These are phyloP conservation scores for Penicillium sp. DNA, from an alignment of 2,329 filamentous ascomycete genomes.

Conservation along the genomic window DNA sequence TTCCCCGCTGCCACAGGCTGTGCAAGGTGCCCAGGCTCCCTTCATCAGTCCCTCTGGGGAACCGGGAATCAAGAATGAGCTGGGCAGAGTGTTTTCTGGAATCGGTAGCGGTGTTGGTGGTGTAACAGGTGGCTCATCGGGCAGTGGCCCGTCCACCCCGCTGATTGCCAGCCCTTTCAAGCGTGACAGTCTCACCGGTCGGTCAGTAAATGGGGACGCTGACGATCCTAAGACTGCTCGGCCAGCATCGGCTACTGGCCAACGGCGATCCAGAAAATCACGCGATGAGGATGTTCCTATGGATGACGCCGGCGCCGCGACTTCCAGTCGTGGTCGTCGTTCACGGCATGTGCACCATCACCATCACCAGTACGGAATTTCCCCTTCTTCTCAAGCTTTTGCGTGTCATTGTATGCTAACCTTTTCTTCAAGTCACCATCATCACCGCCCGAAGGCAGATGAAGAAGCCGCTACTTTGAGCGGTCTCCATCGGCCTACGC, in stretches of 20 bases:
- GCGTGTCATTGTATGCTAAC: conserved; percentile 20
- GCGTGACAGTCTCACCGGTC: conserved; percentile 49
- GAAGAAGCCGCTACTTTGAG: conserved; percentile 43
- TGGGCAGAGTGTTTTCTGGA: conserved; percentile 93
- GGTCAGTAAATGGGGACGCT: conserved; percentile 45
- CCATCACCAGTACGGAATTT: conserved; percentile 54
- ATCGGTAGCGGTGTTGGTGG: conserved; percentile 71
- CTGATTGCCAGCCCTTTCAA: conserved; percentile 55
- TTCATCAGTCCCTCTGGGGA: conserved; percentile 77
- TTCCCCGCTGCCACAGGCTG: conserved; percentile 88
- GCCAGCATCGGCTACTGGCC: conserved; percentile 50
- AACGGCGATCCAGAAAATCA: conserved; percentile 64
- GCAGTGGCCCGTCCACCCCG: conserved; percentile 58
- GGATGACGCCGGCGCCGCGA: conserved; percentile 68
- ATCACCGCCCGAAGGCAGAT: conserved; percentile 58
- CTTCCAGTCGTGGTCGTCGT: conserved; percentile 69
- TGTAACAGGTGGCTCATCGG: conserved; percentile 50
- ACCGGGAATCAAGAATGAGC: conserved; percentile 90
- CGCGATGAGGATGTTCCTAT: conserved; percentile 73
- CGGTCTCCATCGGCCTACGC: conserved; percentile 29
- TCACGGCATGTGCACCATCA: conserved; percentile 58
- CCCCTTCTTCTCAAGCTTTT: background rate
- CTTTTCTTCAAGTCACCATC: conserved; percentile 46
- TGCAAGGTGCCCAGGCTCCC: conserved; percentile 85
- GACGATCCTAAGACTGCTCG: conserved; percentile 44